A percentile compares a stretch with the other conserved stretches of the same genome.
Evolutionary conservation across 768 basidiomycete species (phyloP).

Genomic region (Mycena maculata): DNA sequence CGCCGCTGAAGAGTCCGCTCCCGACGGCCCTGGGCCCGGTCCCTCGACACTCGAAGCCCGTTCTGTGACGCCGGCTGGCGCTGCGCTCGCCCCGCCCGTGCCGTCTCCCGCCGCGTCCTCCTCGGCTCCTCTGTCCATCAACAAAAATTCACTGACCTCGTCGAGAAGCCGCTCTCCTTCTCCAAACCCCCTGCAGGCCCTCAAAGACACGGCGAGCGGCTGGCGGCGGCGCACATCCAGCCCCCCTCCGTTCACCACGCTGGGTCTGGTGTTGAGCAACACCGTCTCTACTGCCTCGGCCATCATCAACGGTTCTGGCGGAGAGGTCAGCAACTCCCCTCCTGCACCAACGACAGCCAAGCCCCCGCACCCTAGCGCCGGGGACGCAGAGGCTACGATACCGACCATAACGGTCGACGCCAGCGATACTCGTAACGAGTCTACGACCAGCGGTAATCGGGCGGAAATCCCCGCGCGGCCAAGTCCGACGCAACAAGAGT

Average conservation of each 20-base stretch:
- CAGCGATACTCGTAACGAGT: constrained; percentile 13
- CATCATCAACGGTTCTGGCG: constrained; percentile 44
- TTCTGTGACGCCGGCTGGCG: constrained; percentile 36
- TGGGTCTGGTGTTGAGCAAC: constrained; percentile 58
- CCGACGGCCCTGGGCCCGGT: constrained; percentile 42
- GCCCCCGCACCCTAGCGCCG: constrained; percentile 6
- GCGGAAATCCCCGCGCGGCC: constrained; percentile 26
- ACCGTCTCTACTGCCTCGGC: constrained; percentile 61
- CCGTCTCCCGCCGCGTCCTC: constrained; percentile 41
- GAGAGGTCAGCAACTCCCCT: constrained; percentile 23
- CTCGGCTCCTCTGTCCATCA: constrained; percentile 39
- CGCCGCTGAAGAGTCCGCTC: constrained; percentile 38
- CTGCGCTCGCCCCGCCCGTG: constrained; percentile 38
- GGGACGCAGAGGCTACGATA: constrained; percentile 33
- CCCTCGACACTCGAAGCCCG: constrained; percentile 48
- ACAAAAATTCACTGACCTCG: constrained; percentile 47
- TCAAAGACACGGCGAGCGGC: constrained; percentile 43
- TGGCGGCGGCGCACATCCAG: constrained; percentile 49
- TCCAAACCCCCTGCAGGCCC: constrained; percentile 39
- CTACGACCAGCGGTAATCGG: constrained; percentile 12
- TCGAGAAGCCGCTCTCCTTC: constrained; percentile 52
- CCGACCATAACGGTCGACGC: constrained; percentile 38
- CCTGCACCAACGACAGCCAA: constrained; percentile 10
- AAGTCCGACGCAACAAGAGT: constrained; percentile 27
- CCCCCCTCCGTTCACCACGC: constrained; percentile 57